Evolutionary conservation across 2,329 filamentous ascomycete species (phyloP).

Genomic region (Penicillium nordicum): DNA sequence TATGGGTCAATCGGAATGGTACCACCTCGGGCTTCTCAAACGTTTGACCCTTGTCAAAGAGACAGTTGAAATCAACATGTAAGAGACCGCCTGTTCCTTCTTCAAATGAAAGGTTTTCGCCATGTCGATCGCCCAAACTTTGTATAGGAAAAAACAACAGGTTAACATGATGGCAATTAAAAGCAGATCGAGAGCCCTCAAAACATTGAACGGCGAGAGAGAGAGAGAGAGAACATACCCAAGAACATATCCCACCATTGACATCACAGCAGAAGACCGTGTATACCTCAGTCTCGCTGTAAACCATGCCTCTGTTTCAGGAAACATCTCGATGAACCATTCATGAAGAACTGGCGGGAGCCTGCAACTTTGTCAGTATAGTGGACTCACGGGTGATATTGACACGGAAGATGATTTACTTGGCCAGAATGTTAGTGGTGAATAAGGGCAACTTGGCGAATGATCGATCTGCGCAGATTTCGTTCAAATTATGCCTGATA

Average conservation of each 20-base stretch:
- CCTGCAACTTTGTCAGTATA: constrained; percentile 31
- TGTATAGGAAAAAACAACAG: not conserved
- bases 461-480: constrained; percentile 57
- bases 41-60: constrained; percentile 96
- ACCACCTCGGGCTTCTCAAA: constrained; percentile 94
- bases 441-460: constrained; percentile 66
- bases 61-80: constrained; percentile 98
- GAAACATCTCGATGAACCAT: constrained; percentile 96
- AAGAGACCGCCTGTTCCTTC: constrained; percentile 90
- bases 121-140: constrained; percentile 85
- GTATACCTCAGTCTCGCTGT: constrained; percentile 84
- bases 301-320: constrained; percentile 90
- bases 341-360: constrained; percentile 84
- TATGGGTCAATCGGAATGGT: constrained; percentile 94
- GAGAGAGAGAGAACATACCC: constrained; percentile 44
- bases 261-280: constrained; percentile 94
- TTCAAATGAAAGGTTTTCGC: constrained; percentile 93
- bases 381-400: not conserved
- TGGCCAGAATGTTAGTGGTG: constrained; percentile 57
- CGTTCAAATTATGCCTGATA: constrained; percentile 59
- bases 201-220: not conserved
- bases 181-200: not conserved
- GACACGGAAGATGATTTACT: constrained; percentile 25
- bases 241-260: constrained; percentile 95
- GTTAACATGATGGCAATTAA: not conserved